Percentiles rank a stretch among this genome's conserved stretches.
phyloP scores from a whole-genome alignment of 495 filamentous ascomycete genomes.

The Wilcoxina mikolae region DNA sequence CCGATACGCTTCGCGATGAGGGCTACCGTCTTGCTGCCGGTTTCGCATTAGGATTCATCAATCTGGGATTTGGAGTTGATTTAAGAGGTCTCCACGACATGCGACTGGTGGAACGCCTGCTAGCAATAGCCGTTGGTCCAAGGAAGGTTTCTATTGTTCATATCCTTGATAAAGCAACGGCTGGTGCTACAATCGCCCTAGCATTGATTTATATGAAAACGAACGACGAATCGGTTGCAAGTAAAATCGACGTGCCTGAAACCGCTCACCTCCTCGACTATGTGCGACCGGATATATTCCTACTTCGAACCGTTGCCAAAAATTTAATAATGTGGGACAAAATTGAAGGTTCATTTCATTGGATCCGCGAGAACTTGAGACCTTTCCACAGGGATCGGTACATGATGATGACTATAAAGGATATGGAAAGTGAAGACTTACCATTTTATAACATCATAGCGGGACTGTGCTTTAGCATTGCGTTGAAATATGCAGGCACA shows the following conservation, averaged over 20 bases:
- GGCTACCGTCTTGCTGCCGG: conserved; percentile 88
- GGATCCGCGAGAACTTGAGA: conserved; percentile 63
- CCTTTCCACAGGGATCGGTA: conserved; percentile 25
- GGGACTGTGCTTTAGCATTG: conserved; percentile 73
- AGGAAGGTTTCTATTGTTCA: conserved; percentile 82
- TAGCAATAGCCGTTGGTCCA: conserved; percentile 68
- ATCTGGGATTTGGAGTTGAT: conserved; percentile 77
- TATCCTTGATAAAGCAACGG: conserved; percentile 78
- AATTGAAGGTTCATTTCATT: conserved; percentile 52
- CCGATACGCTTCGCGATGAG: conserved; percentile 71
- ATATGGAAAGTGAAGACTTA: conserved; percentile 59
- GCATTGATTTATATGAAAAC: conserved; percentile 98
- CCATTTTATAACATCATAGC: conserved; percentile 86
- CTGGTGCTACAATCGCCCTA: conserved; percentile 75
- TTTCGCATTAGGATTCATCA: conserved; percentile 87
- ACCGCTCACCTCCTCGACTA: conserved; percentile 85
- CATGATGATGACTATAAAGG: conserved; percentile 37
- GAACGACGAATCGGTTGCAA: conserved; percentile 70
- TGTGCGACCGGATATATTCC: conserved; percentile 79
- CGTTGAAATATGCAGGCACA: conserved; percentile 76
- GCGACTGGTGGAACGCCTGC: conserved; percentile 74
- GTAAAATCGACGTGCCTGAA: conserved; percentile 85
- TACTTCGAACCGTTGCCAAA: conserved; percentile 77
- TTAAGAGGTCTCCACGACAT: conserved; percentile 85
- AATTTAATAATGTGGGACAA: conserved; percentile 87